Evolutionary conservation across 371 early-diverging fungal species (phyloP).

Genomic region (Mucor irregularis): DNA sequence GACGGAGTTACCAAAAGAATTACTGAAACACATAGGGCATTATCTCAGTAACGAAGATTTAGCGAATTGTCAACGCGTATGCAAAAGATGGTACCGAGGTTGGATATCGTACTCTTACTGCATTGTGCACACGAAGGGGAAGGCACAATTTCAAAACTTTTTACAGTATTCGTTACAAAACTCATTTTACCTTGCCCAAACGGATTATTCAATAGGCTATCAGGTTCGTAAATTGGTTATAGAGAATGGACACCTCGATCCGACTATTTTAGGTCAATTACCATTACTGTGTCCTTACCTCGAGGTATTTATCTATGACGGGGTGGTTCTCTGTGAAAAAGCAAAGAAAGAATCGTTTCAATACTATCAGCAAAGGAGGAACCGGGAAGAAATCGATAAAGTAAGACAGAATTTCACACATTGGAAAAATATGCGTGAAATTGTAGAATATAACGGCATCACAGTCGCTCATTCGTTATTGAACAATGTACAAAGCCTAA

Average conservation of each 20-base stretch:
- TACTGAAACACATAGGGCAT: background rate
- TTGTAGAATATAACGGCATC: constrained; percentile 11
- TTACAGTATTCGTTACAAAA: background rate
- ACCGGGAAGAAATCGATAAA: constrained; percentile 4
- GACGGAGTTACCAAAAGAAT: background rate
- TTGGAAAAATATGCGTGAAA: constrained; percentile 1
- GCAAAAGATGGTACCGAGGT: background rate
- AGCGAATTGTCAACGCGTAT: background rate
- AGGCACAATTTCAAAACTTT: background rate
- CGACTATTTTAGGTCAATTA: constrained; percentile 1
- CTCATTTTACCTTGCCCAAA: background rate
- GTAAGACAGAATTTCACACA: background rate
- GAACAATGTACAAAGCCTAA: background rate
- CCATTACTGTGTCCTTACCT: constrained; percentile 6
- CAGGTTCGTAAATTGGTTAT: constrained; percentile 6
- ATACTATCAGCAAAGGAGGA: constrained; percentile 1
- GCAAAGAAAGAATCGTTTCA: background rate
- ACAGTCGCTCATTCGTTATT: background rate
- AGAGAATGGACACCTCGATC: constrained; percentile 10
- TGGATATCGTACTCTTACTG: background rate
- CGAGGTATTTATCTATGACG: constrained; percentile 9
- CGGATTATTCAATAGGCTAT: background rate
- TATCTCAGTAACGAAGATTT: background rate
- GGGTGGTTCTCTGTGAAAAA: background rate
- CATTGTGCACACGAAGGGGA: background rate